These are phyloP conservation scores for Pleomassaria siparia DNA, from an alignment of 2,329 filamentous ascomycete genomes.

Conservation along the genomic window DNA sequence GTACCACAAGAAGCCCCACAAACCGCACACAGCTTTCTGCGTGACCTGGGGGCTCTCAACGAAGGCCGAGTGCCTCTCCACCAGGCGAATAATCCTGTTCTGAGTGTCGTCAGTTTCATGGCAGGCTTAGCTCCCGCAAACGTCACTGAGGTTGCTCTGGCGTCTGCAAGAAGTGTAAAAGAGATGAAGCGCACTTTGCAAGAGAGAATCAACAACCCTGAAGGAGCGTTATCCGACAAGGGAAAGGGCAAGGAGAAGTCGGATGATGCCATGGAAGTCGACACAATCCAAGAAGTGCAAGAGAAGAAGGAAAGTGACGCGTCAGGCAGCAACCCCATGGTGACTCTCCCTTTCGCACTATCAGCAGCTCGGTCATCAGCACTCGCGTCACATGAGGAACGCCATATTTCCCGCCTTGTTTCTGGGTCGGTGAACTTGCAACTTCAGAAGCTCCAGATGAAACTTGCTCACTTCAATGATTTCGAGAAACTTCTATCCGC, in stretches of 20 bases:
- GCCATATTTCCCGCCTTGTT: slow-evolving; percentile 92
- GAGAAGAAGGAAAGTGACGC: slow-evolving; percentile 2
- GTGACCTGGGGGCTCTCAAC: slow-evolving; percentile 63
- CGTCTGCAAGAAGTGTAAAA: slow-evolving; percentile 82
- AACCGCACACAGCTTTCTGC: slow-evolving; percentile 46
- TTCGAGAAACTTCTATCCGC: slow-evolving; percentile 91
- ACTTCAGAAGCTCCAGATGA: slow-evolving; percentile 93
- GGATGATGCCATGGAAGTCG: slow-evolving; percentile 63
- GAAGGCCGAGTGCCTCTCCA: slow-evolving; percentile 85
- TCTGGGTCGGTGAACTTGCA: slow-evolving; percentile 90
- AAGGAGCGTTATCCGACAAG: slow-evolving; percentile 46
- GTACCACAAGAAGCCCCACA: slow-evolving; percentile 49
- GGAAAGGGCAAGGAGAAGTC: slow-evolving; percentile 62
- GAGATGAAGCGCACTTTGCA: slow-evolving; percentile 80
- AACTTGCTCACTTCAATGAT: slow-evolving; percentile 93
- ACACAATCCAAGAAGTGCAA: slow-evolving; percentile 50
- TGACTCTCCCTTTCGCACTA: slow-evolving; percentile 81
- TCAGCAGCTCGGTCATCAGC: slow-evolving; percentile 84
- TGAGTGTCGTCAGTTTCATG: slow-evolving; percentile 94
- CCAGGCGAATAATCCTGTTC: slow-evolving; percentile 91
- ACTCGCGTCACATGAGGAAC: slow-evolving; percentile 92
- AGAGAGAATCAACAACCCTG: slow-evolving; percentile 69
- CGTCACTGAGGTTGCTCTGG: slow-evolving; percentile 74
- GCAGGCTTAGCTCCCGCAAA: slow-evolving; percentile 87
- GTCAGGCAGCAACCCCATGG: slow-evolving; percentile 48